A percentile compares a stretch with the other conserved stretches of the same genome.
Conservation (phyloP, 2,329 filamentous ascomycete species). For the Nemania sp. region DNA sequence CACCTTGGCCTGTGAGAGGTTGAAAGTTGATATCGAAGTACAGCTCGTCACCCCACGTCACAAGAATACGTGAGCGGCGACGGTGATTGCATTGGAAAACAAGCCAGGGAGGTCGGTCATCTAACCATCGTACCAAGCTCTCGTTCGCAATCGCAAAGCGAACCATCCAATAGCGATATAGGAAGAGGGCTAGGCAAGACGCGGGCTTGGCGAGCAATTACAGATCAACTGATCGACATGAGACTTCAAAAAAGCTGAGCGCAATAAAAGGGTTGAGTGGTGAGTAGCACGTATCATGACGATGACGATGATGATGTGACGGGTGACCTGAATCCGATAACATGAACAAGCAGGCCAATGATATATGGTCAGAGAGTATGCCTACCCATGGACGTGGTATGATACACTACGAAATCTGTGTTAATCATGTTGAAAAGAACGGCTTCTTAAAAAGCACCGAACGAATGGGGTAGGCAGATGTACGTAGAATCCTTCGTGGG, state of each 20-base stretch:
- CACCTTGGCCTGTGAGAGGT: constrained; percentile 5
- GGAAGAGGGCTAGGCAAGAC: not conserved
- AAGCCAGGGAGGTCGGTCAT: not conserved
- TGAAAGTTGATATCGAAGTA: not conserved
- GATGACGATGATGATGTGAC: not conserved
- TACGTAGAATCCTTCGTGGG: not conserved
- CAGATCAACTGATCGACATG: constrained; percentile 4
- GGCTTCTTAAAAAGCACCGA: constrained; percentile 20
- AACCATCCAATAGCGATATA: constrained; percentile 8
- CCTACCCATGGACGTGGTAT: not conserved
- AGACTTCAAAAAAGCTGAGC: not conserved
- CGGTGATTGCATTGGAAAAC: constrained; percentile 2
- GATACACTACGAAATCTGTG: too few relatives aligned
- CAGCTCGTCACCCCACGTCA: constrained; percentile 7
- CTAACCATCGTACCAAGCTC: not conserved
- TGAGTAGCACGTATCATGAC: not conserved
- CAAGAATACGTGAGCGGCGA: not conserved
- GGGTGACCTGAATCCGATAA: constrained; percentile 3
- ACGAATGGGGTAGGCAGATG: constrained; percentile 15
- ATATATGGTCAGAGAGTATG: not conserved
- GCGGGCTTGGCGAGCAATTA: not conserved
- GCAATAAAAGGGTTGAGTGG: not conserved
- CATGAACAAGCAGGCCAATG: constrained; percentile 5
- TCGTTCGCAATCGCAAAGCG: constrained; percentile 6
- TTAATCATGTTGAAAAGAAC: constrained; percentile 7